Base-by-base conservation (phyloP, 352 stramenopile genomes). In the Thalassiosira pacifica region DNA sequence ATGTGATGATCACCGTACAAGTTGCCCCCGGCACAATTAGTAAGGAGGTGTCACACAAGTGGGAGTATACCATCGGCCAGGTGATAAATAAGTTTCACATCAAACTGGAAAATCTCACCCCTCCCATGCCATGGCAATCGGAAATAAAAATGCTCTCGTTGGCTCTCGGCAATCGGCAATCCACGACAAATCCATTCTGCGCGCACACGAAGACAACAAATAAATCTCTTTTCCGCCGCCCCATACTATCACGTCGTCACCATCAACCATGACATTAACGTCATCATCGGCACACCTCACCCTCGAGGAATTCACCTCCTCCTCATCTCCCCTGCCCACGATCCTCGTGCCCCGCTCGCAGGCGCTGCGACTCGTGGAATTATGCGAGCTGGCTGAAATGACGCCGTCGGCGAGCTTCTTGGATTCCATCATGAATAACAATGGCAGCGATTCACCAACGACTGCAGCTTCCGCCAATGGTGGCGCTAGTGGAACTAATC, bases 341-440 rank as follows among this genome's bases (percentile, higher is more conserved):
- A 87, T 87, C 29, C 22, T 75, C 16, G n/a, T 82, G 8, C 67
- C 80, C 16, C 67, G 75, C 9, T 27, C 73, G 10, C 29, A 79
- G 10, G 80, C 80, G 2, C 53, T 74, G 53, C 66, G 57, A 32
- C 59, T 80, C 9, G 48, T 83, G 22, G 65, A 83, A 61, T 55
- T 76, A 53, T 83, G 80, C 67, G 80, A 87, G 60, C 40, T 79
- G 10, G 80, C 80, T 11, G 80, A 87, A 76, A 72, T 83, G 67
- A 75, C 63, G 29, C 72, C 61, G 29, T 59, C 72, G 60, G 5
- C 29, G 34, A 55, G 42, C 22, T 60, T 66, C 32, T 67, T 66
- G 52, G 26, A 76, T 67, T 76, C 52, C 29, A 19, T 53, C 3
- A 42, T 53, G 13, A 78, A 52, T 64, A 40, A 57, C 48, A 11